Base-by-base conservation (phyloP, 164 flowering plant genomes). In the Amborella trichopoda region DNA sequence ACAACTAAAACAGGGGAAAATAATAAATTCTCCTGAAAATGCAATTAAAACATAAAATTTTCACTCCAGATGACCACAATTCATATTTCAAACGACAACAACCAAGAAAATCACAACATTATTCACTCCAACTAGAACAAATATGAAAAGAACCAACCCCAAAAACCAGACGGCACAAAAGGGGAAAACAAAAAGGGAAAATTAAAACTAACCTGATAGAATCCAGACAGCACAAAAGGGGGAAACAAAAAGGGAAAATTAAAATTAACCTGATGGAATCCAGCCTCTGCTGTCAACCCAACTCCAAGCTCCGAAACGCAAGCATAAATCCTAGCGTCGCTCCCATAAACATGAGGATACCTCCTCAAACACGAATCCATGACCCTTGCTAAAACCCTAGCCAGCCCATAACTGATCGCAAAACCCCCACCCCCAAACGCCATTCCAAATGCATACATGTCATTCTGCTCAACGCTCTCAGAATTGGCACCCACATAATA, bases 401-500 rank as follows among this genome's bases (percentile, higher is more conserved):
- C 94, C 4, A 90, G 64, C 0, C 83, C 61, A 8, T 54, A 39
- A 51, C 98, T 90, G 1, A 90, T 57, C 0, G 87, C 98, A 54
- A 78, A 80, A 4, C 98, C 98, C 1, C 84, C 98, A 1, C 96
- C 98, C 0, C 98, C 98, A 53, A 71, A 90, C 9, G 87, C 96
- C 96, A 88, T 88, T 4, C 61, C 78, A 42, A 83, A 81, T 27
- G 81, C 74, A 50, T 67, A 30, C 68, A 59, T 65, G 37, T 20
- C 23, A 49, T 80, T 91, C 72, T 80, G 90, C 42, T 72, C 78
- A 25, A 71, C 66, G 42, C 75, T 65, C 77, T 84, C 94, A 38
- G 93, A 77, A 44, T 37, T 70, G 17, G 71, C 63, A 53, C 91
- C 97, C 4, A 83, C 43, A 46, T 88, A 88, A 34, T 26, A 78